These are phyloP conservation scores for Blastobotrys americana DNA, from an alignment of 805 yeast genomes.

Conservation along the genomic window DNA sequence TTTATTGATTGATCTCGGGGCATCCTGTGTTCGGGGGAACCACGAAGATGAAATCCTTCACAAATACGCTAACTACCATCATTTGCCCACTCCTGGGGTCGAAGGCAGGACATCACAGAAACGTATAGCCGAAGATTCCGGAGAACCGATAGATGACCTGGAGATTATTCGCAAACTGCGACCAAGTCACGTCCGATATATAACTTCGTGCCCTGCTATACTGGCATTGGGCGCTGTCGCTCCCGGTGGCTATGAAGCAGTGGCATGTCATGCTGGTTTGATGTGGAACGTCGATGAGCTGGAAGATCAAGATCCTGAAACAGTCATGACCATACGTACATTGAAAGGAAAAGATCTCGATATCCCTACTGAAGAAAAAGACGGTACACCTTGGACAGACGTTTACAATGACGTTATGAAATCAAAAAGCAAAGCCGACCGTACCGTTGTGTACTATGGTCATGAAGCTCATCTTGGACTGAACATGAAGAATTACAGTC, in stretches of 20 bases:
- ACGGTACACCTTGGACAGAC: slow-evolving; percentile 49
- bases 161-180: slow-evolving; percentile 46
- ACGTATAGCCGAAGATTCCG: background rate
- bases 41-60: slow-evolving; percentile 72
- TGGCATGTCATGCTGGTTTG: slow-evolving; percentile 81
- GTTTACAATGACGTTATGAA: slow-evolving; percentile 45
- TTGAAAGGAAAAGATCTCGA: slow-evolving; percentile 59
- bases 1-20: slow-evolving; percentile 48
- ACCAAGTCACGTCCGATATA: slow-evolving; percentile 53
- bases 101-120: slow-evolving; percentile 15
- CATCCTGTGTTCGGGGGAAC: slow-evolving; percentile 79
- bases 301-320: slow-evolving; percentile 52
- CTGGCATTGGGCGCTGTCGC: slow-evolving; percentile 51
- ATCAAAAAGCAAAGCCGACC: slow-evolving; percentile 22
- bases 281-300: slow-evolving; percentile 51
- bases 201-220: slow-evolving; percentile 59
- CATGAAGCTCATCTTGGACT: slow-evolving; percentile 83
- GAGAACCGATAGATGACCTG: slow-evolving; percentile 3
- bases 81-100: slow-evolving; percentile 29
- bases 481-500: slow-evolving; percentile 53
- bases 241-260: slow-evolving; percentile 34
- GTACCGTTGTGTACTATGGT: slow-evolving; percentile 61
- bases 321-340: slow-evolving; percentile 62
- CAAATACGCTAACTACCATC: slow-evolving; percentile 56
- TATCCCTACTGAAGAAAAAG: slow-evolving; percentile 43